Conservation (phyloP, 2,329 filamentous ascomycete genomes). For the Aspergillus sp. region DNA sequence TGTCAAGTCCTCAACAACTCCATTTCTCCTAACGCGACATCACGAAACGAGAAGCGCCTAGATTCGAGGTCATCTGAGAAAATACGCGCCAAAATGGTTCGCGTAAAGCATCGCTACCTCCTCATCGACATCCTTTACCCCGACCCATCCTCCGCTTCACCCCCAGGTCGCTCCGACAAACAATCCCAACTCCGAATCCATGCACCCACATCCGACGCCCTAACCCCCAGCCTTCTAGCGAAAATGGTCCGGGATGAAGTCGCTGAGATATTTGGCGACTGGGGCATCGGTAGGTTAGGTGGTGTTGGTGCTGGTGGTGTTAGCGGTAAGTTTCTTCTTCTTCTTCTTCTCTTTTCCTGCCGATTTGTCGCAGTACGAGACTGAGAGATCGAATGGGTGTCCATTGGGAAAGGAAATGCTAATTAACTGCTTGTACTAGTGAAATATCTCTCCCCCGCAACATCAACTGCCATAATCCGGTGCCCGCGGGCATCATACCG, state of each 20-base stretch:
- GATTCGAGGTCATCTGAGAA: background rate
- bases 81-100: slow-evolving; percentile 62
- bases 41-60: background rate
- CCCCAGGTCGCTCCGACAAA: slow-evolving; percentile 25
- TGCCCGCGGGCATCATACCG: slow-evolving; percentile 80
- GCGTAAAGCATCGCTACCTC: slow-evolving; percentile 93
- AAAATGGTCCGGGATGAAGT: slow-evolving; percentile 71
- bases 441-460: slow-evolving; percentile 90
- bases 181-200: slow-evolving; percentile 71
- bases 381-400: background rate
- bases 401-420: background rate
- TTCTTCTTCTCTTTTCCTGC: background rate
- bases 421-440: slow-evolving; percentile 52
- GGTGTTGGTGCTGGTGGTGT: slow-evolving; percentile 71
- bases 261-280: slow-evolving; percentile 78
- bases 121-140: slow-evolving; percentile 94
- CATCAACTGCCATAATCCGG: slow-evolving; percentile 87
- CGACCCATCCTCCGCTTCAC: slow-evolving; percentile 44
- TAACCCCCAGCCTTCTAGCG: slow-evolving; percentile 66
- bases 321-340: slow-evolving; percentile 52
- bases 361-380: too few species aligned
- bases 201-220: slow-evolving; percentile 70
- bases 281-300: slow-evolving; percentile 59
- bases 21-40: background rate
- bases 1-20: background rate